A percentile compares a stretch with the other conserved stretches of the same genome.
Evolutionary conservation across 257 asterid species (phyloP).

Genomic region (Solanum arcanum): DNA sequence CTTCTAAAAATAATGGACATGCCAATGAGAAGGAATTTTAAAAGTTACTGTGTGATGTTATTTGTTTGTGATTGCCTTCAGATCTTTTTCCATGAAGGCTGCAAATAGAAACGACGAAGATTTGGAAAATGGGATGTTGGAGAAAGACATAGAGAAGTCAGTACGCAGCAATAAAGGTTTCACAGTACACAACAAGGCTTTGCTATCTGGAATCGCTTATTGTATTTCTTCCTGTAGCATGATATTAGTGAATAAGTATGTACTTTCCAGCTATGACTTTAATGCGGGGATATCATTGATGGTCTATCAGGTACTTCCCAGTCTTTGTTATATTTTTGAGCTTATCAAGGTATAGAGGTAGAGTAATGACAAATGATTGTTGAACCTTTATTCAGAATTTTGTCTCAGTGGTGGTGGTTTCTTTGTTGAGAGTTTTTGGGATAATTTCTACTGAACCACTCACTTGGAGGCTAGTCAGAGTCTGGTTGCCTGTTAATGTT

Average conservation of each 20-base stretch:
- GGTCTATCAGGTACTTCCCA: slow-evolving; percentile 70
- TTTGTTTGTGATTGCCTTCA: neutral
- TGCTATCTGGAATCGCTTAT: slow-evolving; percentile 72
- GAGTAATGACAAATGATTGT: neutral
- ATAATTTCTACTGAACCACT: slow-evolving; percentile 73
- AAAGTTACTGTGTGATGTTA: neutral
- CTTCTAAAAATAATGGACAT: neutral
- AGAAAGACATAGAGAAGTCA: slow-evolving; percentile 37
- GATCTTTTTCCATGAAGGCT: slow-evolving; percentile 36
- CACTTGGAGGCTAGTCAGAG: slow-evolving; percentile 83
- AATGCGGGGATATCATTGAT: slow-evolving; percentile 89
- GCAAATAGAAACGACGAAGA: slow-evolving; percentile 38
- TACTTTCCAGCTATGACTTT: slow-evolving; percentile 80
- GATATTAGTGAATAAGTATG: slow-evolving; percentile 88
- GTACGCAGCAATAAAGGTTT: slow-evolving; percentile 26
- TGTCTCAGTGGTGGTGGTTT: slow-evolving; percentile 65
- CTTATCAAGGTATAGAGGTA: neutral
- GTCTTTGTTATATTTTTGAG: neutral
- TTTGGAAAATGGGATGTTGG: slow-evolving; percentile 50
- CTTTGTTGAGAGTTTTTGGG: slow-evolving; percentile 46
- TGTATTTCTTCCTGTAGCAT: slow-evolving; percentile 85
- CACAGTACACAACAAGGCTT: slow-evolving; percentile 46
- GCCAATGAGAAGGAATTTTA: neutral
- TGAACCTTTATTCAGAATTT: slow-evolving; percentile 48
- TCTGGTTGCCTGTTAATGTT: slow-evolving; percentile 85